phyloP scores from a whole-genome alignment of 768 basidiomycete species.

The Calocera cornea region DNA sequence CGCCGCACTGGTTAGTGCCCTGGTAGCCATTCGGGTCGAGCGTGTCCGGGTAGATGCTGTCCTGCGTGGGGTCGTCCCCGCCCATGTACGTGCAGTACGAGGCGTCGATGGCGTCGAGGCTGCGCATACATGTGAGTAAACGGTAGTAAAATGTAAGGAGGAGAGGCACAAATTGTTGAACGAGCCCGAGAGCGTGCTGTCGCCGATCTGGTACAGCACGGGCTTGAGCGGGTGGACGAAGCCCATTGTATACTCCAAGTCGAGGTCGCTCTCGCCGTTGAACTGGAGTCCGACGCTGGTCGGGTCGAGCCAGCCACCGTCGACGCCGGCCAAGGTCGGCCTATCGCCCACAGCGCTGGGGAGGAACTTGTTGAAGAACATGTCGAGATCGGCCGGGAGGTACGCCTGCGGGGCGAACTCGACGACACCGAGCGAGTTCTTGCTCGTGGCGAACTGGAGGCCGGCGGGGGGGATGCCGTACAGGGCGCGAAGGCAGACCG shows the following conservation, averaged over 20 bases:
- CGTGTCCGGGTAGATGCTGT: constrained; percentile 20
- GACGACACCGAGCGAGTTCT: constrained; percentile 42
- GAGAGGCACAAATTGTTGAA: constrained; percentile 7
- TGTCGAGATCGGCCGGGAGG: constrained; percentile 13
- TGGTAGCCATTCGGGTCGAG: neutral
- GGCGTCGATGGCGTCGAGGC: constrained; percentile 27
- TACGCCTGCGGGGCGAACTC: constrained; percentile 13
- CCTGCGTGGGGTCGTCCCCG: constrained; percentile 22
- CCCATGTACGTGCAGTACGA: constrained; percentile 29
- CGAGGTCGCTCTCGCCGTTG: constrained; percentile 12
- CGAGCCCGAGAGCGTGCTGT: constrained; percentile 17
- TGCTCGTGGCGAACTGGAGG: constrained; percentile 18
- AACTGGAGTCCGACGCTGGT: constrained; percentile 3
- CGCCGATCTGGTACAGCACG: constrained; percentile 27
- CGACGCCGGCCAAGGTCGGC: constrained; percentile 5
- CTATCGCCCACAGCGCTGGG: neutral
- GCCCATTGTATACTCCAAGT: constrained; percentile 10
- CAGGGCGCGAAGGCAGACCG: constrained; percentile 21
- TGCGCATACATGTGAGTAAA: neutral
- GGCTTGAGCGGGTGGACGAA: constrained; percentile 21
- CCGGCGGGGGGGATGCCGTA: constrained; percentile 24
- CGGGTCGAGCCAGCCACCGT: constrained; percentile 12
- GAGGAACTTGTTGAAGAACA: constrained; percentile 12
- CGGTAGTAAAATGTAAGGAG: neutral
- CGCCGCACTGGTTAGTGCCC: constrained; percentile 2